These are phyloP conservation scores for Alternaria metachromatica DNA, from an alignment of 2,329 filamentous ascomycete species.

Conservation along the genomic window DNA sequence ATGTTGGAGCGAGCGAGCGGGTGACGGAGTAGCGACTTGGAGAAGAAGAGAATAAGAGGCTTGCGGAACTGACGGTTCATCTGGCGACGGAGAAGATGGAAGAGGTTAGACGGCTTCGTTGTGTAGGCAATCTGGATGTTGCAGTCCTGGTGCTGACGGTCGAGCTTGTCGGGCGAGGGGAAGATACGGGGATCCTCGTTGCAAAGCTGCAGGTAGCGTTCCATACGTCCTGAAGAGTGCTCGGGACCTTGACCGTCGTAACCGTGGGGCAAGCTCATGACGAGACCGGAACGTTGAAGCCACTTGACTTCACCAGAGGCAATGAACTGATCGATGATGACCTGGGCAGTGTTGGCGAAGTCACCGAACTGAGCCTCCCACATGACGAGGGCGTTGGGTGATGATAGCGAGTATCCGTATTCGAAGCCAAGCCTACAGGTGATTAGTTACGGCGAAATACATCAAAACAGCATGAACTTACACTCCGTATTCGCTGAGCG, in stretches of 20 bases:
- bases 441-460: constrained; percentile 28
- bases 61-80: constrained; percentile 99
- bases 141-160: constrained; percentile 98
- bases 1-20: constrained; percentile 87
- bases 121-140: constrained; percentile 99
- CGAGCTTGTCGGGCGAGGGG: constrained; percentile 85
- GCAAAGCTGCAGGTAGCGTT: constrained; percentile 95
- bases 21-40: constrained; percentile 93
- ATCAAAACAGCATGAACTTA: constrained; percentile 48
- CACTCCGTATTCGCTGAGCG: constrained; percentile 73
- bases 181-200: constrained; percentile 97
- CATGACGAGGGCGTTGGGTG: constrained; percentile 96
- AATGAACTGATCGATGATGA: constrained; percentile 98
- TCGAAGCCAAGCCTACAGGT: constrained; percentile 82
- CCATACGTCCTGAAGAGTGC: constrained; percentile 96
- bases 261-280: constrained; percentile 95
- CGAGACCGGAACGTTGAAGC: constrained; percentile 96
- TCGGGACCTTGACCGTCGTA: constrained; percentile 98
- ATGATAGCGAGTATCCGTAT: constrained; percentile 97
- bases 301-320: constrained; percentile 98
- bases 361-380: constrained; percentile 99
- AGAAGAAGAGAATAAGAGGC: constrained; percentile 97
- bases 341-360: constrained; percentile 99
- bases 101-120: constrained; percentile 94
- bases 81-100: constrained; percentile 95